Conservation (phyloP, 257 asterid species). For the Solanum stenotomum region DNA sequence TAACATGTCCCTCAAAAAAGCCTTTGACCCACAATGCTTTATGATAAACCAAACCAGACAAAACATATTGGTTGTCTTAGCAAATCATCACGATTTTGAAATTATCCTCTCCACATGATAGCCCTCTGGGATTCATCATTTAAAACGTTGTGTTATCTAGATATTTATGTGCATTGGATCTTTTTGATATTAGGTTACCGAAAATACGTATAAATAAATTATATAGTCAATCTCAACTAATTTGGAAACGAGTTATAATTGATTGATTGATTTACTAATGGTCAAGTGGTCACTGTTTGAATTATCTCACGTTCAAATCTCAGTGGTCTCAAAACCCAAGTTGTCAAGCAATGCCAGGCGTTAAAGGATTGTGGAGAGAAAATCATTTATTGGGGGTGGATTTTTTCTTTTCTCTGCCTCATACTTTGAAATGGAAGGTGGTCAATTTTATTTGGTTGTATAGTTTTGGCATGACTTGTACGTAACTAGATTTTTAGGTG, state of each 20-base stretch:
- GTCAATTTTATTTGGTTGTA: neutral
- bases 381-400: neutral
- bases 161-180: neutral
- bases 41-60: neutral
- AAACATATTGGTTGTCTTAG: neutral
- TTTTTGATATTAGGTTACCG: neutral
- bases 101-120: neutral
- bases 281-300: neutral
- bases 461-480: neutral
- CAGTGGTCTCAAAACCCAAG: neutral
- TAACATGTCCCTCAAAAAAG: neutral
- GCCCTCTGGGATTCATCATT: neutral
- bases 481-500: neutral
- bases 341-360: neutral
- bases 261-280: neutral
- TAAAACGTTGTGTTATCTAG: neutral
- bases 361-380: neutral
- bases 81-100: neutral
- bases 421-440: neutral
- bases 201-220: neutral
- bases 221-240: neutral
- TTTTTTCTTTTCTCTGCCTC: neutral
- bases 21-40: neutral
- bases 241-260: neutral
- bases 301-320: neutral